Evolutionary conservation across 805 yeast genomes (phyloP).

Genomic region (Vanderwaltozyma polyspora): DNA sequence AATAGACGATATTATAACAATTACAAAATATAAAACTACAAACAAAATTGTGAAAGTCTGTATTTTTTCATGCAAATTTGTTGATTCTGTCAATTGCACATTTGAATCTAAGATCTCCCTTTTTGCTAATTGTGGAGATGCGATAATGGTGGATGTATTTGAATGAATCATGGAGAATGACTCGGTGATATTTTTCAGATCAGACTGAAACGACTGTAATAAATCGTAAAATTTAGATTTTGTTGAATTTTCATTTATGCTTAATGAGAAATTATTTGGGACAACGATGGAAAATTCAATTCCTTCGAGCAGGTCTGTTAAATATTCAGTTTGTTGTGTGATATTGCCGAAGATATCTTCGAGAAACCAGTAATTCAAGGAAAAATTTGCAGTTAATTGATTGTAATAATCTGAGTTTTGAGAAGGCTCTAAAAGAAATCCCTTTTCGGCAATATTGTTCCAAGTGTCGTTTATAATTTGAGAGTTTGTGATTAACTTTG

Average conservation of each 20-base stretch:
- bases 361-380: slow-evolving; percentile 8
- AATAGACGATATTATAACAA: background rate
- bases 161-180: too few relatives aligned
- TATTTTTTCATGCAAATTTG: background rate
- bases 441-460: slow-evolving; percentile 5
- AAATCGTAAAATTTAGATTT: too few relatives aligned
- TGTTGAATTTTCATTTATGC: too few relatives aligned
- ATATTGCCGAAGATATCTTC: slow-evolving; percentile 5
- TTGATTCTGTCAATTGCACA: background rate
- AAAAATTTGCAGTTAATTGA: slow-evolving; percentile 2
- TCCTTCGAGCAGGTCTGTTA: too few relatives aligned
- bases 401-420: background rate
- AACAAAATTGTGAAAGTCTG: background rate
- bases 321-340: slow-evolving; percentile 1
- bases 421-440: slow-evolving; percentile 5
- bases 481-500: slow-evolving; percentile 7
- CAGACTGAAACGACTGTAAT: too few relatives aligned
- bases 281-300: too few relatives aligned
- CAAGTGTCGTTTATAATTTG: slow-evolving; percentile 8
- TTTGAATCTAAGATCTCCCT: too few relatives aligned
- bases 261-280: too few relatives aligned
- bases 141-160: too few relatives aligned
- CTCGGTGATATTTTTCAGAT: too few relatives aligned
- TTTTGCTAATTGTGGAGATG: too few relatives aligned
- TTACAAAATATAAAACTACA: background rate